Evolutionary conservation across 1,139 yeast species (phyloP).

Genomic region (Blastobotrys arbuscula): DNA sequence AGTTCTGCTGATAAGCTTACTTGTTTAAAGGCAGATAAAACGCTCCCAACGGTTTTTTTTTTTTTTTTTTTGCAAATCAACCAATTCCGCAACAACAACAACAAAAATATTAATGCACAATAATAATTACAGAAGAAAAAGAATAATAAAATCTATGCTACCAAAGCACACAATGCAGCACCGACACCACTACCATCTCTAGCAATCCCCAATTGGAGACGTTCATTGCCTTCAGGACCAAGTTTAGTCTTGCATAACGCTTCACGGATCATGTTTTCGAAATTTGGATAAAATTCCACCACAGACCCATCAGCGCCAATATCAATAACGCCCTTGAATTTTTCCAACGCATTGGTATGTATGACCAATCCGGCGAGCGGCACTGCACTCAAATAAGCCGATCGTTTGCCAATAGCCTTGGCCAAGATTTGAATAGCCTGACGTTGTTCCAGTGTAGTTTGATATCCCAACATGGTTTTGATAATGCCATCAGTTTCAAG

Average conservation of each 20-base stretch:
- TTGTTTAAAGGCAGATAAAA: too few relatives aligned
- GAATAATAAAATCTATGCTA: conserved; percentile 20
- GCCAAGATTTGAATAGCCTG: conserved; percentile 72
- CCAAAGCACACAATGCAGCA: conserved; percentile 82
- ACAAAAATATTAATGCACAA: neutral
- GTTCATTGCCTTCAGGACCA: conserved; percentile 52
- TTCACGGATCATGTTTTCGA: conserved; percentile 66
- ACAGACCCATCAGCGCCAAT: conserved; percentile 95
- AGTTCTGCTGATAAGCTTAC: too few relatives aligned
- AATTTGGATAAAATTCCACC: conserved; percentile 87
- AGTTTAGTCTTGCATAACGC: conserved; percentile 60
- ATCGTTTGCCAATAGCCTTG: conserved; percentile 73
- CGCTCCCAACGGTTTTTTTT: neutral
- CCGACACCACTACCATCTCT: conserved; percentile 97
- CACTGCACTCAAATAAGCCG: conserved; percentile 80
- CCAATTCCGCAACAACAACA: too few relatives aligned
- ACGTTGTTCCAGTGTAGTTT: conserved; percentile 59
- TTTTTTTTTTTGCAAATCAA: neutral
- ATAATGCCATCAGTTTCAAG: conserved; percentile 52
- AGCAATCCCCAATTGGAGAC: conserved; percentile 69
- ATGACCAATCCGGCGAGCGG: conserved; percentile 76
- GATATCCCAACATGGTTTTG: conserved; percentile 40
- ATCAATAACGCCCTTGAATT: conserved; percentile 59
- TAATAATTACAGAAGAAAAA: neutral
- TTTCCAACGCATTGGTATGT: conserved; percentile 50